Conservation (phyloP, 768 basidiomycete species). For the Kwoniella botswanensis region DNA sequence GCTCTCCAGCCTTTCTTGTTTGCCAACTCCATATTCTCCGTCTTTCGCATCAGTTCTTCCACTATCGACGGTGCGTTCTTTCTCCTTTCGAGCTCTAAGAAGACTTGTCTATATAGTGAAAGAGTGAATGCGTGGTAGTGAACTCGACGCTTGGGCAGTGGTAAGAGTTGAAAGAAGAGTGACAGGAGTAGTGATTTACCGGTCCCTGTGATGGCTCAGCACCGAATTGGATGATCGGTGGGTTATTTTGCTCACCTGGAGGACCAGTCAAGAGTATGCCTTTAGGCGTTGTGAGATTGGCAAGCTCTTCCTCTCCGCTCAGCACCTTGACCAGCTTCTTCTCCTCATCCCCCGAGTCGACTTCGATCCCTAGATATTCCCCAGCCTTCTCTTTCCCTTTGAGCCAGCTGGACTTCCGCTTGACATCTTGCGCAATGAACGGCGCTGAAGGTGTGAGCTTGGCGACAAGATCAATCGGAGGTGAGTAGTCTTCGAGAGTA, state of each 20-base stretch:
- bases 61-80: slow-evolving; percentile 16
- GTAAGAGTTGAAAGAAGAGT: slow-evolving; percentile 65
- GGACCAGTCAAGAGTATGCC: slow-evolving; percentile 65
- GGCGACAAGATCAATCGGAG: slow-evolving; percentile 61
- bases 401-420: slow-evolving; percentile 31
- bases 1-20: slow-evolving; percentile 45
- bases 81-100: slow-evolving; percentile 62
- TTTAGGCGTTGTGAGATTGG: slow-evolving; percentile 65
- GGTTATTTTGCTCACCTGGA: slow-evolving; percentile 48
- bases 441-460: slow-evolving; percentile 50
- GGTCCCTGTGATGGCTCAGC: slow-evolving; percentile 57
- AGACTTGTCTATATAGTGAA: slow-evolving; percentile 65
- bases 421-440: slow-evolving; percentile 31
- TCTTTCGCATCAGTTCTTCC: slow-evolving; percentile 17
- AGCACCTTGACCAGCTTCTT: slow-evolving; percentile 60
- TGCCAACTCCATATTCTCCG: slow-evolving; percentile 51
- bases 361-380: slow-evolving; percentile 15
- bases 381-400: slow-evolving; percentile 42
- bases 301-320: slow-evolving; percentile 65
- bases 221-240: background rate
- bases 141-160: slow-evolving; percentile 65
- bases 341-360: slow-evolving; percentile 35
- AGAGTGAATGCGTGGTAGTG: slow-evolving; percentile 68
- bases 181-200: slow-evolving; percentile 67
- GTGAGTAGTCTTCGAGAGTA: slow-evolving; percentile 64